Evolutionary conservation across 768 basidiomycete genomes (phyloP), one percentile per base, ranked within the genome.

Genomic region (Pisolithus marmoratus): DNA sequence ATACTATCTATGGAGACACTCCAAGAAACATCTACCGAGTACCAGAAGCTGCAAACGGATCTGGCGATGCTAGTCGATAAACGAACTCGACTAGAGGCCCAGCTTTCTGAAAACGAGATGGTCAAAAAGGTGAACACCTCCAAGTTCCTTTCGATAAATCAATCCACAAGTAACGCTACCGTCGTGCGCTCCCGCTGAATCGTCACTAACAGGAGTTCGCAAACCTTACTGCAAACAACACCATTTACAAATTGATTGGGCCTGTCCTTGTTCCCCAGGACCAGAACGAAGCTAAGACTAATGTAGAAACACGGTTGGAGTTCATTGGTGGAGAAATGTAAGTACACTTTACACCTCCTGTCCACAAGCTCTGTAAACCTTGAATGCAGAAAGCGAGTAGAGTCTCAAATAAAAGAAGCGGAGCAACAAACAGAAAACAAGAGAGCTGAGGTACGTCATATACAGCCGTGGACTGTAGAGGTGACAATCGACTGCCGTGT

Each of bases 181-280:
- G 12, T 34, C 34, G 34, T 3, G 14, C 5, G 34, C 14, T 15
- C 31, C 31, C 14, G 34, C 34, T 34, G 34, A 34, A 34, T 12
- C 5, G 45, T 49, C 36, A 51, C 51, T 45, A 22, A 23, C 64
- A 97, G 94, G 95, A 97, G 72, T 93, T 98, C 63, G 72, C 75
- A 17, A 72, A 76, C 26, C 68, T 97, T 50, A 85, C 84, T 40
- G 72, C 83, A 4, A 78, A 83, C 53, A 95, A 94, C 63, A 78
- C 76, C 15, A 81, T 98, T 7, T 98, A 84, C 76, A 98, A 97
- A 73, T 80, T 90, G 27, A 79, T 95, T 37, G 95, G 95, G 1
- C 91, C 93, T 1, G 87, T 94, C 6, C 79, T 97, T 24, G 84
- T 97, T 8, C 81, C 86, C 60, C 94, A 97, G 70, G 94, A 96